A percentile compares a stretch with the other conserved stretches of the same genome.
Conservation (phyloP, 2,329 filamentous ascomycete species). For the Botryotinia convoluta region DNA sequence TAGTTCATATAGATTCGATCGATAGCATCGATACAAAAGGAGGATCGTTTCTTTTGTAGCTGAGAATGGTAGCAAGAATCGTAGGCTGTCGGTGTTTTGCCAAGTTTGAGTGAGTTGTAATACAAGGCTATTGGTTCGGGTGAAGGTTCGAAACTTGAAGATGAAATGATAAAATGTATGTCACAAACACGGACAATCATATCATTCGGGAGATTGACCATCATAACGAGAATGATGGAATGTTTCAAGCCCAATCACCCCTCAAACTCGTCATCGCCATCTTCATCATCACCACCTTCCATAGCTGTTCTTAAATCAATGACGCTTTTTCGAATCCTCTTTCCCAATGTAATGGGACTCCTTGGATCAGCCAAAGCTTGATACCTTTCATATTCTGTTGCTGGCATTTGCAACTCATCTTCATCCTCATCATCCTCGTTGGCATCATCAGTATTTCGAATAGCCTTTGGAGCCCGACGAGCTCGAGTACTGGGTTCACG, state of each 20-base stretch:
- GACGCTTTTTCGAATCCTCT: slow-evolving; percentile 30
- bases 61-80: neutral
- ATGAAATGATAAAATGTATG: neutral
- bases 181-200: neutral
- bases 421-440: slow-evolving; percentile 26
- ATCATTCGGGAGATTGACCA: neutral
- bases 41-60: neutral
- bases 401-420: slow-evolving; percentile 25
- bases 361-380: slow-evolving; percentile 33
- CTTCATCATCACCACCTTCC: slow-evolving; percentile 17
- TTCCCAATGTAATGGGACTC: slow-evolving; percentile 29
- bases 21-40: neutral
- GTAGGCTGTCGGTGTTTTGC: neutral
- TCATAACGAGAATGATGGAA: neutral
- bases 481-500: slow-evolving; percentile 29
- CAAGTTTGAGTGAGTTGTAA: neutral
- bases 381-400: slow-evolving; percentile 35
- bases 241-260: neutral
- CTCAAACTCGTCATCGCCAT: slow-evolving; percentile 21
- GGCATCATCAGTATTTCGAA: slow-evolving; percentile 24
- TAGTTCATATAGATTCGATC: neutral
- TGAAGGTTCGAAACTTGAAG: neutral
- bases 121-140: neutral
- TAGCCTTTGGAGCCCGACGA: slow-evolving; percentile 26
- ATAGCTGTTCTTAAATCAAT: slow-evolving; percentile 19